These are phyloP conservation scores for Hirschioporus abietinus DNA, from an alignment of 768 basidiomycete species.

Conservation along the genomic window DNA sequence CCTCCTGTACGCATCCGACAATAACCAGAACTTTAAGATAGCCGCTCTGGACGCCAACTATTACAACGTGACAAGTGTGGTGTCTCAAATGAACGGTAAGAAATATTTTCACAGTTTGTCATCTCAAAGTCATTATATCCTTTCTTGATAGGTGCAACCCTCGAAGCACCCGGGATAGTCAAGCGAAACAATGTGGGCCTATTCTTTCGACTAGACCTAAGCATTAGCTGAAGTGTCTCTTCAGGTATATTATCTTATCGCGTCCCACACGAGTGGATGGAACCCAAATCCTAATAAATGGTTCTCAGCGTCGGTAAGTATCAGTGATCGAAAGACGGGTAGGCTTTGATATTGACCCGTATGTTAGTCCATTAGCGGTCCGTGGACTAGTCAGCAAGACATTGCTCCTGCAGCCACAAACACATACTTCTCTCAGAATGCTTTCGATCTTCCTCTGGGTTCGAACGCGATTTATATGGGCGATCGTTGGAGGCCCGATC, in stretches of 20 bases:
- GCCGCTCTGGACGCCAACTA: conserved; percentile 51
- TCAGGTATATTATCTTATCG: conserved; percentile 52
- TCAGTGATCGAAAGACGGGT: neutral
- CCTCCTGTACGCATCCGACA: conserved; percentile 60
- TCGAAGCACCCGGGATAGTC: conserved; percentile 58
- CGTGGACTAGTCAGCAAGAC: conserved; percentile 53
- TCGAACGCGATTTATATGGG: conserved; percentile 56
- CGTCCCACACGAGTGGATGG: conserved; percentile 53
- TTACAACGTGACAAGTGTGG: conserved; percentile 46
- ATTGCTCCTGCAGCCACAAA: conserved; percentile 44
- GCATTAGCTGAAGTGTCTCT: conserved; percentile 2
- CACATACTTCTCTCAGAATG: conserved; percentile 61
- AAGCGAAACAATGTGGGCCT: conserved; percentile 45
- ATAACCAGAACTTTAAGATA: conserved; percentile 68
- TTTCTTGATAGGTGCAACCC: conserved; percentile 37
- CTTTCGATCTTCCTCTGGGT: conserved; percentile 46
- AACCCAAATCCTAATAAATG: conserved; percentile 58
- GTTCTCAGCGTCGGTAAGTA: conserved; percentile 44
- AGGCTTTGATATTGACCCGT: conserved; percentile 3
- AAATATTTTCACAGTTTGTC: neutral
- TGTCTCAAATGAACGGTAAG: conserved; percentile 40
- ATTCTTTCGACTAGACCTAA: neutral
- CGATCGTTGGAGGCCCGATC: conserved; percentile 51
- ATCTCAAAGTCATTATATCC: neutral
- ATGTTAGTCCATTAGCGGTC: conserved; percentile 43